These are phyloP conservation scores for Hibiscus trionum DNA, from an alignment of 345 rosid species.

Conservation along the genomic window DNA sequence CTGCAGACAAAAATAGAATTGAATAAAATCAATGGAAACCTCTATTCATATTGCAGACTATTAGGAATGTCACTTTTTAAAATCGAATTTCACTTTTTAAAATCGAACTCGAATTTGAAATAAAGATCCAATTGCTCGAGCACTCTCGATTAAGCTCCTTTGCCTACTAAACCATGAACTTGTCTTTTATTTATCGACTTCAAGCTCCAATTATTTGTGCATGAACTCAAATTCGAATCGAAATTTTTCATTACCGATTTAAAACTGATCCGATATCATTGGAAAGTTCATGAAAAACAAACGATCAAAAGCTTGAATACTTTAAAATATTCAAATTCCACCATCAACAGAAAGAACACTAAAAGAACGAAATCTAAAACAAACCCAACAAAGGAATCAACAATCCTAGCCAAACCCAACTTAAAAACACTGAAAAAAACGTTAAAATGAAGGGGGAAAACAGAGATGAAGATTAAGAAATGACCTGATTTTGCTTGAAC, in stretches of 20 bases:
- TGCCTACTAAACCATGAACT: too few species aligned
- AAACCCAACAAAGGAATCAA: background rate
- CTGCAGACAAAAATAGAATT: constrained; percentile 20
- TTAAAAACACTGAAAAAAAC: background rate
- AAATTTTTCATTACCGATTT: too few species aligned
- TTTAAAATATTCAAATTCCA: background rate
- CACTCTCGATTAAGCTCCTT: too few species aligned
- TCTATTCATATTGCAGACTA: background rate
- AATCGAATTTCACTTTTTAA: background rate
- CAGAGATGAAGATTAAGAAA: background rate
- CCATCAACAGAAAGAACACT: background rate
- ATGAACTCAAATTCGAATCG: background rate
- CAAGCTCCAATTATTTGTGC: background rate
- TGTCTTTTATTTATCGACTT: background rate
- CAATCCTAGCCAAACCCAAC: background rate
- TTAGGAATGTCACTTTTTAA: too few species aligned
- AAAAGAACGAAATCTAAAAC: background rate
- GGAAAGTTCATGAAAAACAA: too few species aligned
- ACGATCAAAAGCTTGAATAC: too few species aligned
- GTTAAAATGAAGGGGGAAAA: background rate
- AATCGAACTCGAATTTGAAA: background rate
- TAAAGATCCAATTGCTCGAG: too few species aligned
- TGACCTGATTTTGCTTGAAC: constrained; percentile 22
- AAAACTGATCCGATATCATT: too few species aligned
- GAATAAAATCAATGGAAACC: background rate